phyloP scores from a whole-genome alignment of 176 grass and related monocot species.

The Carex parvula region DNA sequence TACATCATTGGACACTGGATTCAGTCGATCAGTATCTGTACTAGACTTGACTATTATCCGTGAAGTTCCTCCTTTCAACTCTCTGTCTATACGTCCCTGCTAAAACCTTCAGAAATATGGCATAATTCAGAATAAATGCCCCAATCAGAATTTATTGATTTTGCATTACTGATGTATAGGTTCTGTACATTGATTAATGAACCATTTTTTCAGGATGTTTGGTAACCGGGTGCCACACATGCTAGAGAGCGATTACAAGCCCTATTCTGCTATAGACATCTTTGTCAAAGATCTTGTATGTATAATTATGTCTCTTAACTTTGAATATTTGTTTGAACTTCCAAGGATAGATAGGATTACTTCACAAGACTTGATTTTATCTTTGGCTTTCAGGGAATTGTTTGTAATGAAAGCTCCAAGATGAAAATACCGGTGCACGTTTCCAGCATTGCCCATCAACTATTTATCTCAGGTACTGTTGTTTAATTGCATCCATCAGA shows the following conservation, averaged over 20 bases:
- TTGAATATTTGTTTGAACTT: slow-evolving; percentile 8
- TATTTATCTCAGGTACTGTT: slow-evolving; percentile 79
- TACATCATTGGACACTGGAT: neutral
- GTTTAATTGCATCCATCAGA: neutral
- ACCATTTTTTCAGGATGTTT: slow-evolving; percentile 80
- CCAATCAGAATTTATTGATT: neutral
- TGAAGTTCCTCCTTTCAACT: neutral
- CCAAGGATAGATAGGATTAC: slow-evolving; percentile 14
- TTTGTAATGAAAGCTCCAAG: slow-evolving; percentile 74
- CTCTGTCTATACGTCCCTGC: neutral
- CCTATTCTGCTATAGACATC: slow-evolving; percentile 93
- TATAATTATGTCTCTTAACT: slow-evolving; percentile 27
- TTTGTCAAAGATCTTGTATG: slow-evolving; percentile 99
- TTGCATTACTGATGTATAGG: neutral
- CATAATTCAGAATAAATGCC: neutral
- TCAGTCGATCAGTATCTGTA: neutral
- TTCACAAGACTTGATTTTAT: neutral
- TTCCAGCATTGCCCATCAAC: slow-evolving; percentile 77
- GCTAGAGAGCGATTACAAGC: slow-evolving; percentile 87
- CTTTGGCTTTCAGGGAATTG: slow-evolving; percentile 67
- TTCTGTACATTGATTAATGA: neutral
- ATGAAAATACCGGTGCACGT: slow-evolving; percentile 70
- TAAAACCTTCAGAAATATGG: neutral
- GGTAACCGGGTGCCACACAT: slow-evolving; percentile 98
- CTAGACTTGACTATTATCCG: neutral